Evolutionary conservation across 1,139 yeast species (phyloP).

Genomic region (Blastobotrys niveus): DNA sequence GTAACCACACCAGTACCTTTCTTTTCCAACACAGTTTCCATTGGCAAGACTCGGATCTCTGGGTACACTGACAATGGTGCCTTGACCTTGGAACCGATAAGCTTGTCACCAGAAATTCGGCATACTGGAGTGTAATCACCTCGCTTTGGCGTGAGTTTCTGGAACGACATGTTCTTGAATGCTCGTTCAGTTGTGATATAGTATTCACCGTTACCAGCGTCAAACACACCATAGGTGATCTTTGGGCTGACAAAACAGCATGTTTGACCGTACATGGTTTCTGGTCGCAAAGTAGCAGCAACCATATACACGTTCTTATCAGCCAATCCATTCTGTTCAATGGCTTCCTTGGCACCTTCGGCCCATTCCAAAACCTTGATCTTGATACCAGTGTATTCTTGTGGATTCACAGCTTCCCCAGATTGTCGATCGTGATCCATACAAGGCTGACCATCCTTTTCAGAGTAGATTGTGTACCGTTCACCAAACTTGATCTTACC

Average conservation of each 20-base stretch:
- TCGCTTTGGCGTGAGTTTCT: constrained; percentile 83
- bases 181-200: constrained; percentile 91
- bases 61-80: constrained; percentile 77
- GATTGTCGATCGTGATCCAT: constrained; percentile 98
- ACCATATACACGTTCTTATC: constrained; percentile 71
- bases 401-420: constrained; percentile 97
- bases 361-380: constrained; percentile 63
- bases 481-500: constrained; percentile 97
- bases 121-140: constrained; percentile 65
- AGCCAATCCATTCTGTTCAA: constrained; percentile 47
- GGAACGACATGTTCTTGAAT: constrained; percentile 97
- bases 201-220: constrained; percentile 73
- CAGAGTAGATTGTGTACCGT: constrained; percentile 95
- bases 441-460: constrained; percentile 98
- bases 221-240: constrained; percentile 84
- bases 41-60: constrained; percentile 81
- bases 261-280: constrained; percentile 98
- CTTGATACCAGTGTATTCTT: constrained; percentile 92
- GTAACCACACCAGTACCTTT: constrained; percentile 99
- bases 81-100: constrained; percentile 78
- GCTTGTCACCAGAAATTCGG: constrained; percentile 59
- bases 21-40: constrained; percentile 92
- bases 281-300: constrained; percentile 98
- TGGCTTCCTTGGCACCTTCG: constrained; percentile 45
- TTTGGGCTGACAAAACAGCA: constrained; percentile 97